Evolutionary conservation across 495 filamentous ascomycete species (phyloP), one percentile per base, ranked within the genome.

Genomic region (Trichoderma reesei): DNA sequence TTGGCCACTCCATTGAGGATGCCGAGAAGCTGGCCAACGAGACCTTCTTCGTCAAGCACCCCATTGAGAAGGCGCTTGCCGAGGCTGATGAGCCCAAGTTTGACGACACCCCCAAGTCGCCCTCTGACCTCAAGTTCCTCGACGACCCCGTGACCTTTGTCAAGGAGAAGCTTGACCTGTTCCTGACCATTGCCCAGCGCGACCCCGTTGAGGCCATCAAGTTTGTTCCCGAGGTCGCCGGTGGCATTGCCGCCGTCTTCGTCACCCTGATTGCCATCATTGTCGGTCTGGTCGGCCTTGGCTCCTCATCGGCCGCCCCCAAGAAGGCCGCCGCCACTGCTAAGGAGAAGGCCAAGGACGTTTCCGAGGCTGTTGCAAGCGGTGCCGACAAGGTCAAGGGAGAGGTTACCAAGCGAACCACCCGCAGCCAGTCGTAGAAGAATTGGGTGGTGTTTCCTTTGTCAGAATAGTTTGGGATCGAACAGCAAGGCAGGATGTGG

Each of bases 1-100:
- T 99, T 77, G 95, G 95, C 68, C 95, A 99, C 86, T 99, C 95
- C 54, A 76, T 90, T 68, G 91, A 89, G 73, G 95, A 99, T 69
- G 95, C 95, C 65, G 86, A 88, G 76, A 89, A 92, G 79, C 81
- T 99, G 68, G 88, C 93, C 75, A 78, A 89, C 60, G 90, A 96
- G 82, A 94, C 91, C 67, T 99, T 92, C 78, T 89, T 92, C 75
- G 78, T 93, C 78, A 99, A 99, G 89, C 81, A 86, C 75, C 79
- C 87, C 63, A 79, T 92, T 65, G 95, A 99, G 82, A 81, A 87
- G 80, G 83, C 85, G 5, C 83, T 93, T 70, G 91, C 96, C 76
- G 86, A 89, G 70, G 90, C 88, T 62, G 81, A 82, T 69, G 89
- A 89, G 81, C 92, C 94, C 67, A 91, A 92, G 85, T 72, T 78